Evolutionary conservation across 805 yeast genomes (phyloP), one percentile per base, ranked within the genome.

Genomic region (Metschnikowia hibisci): DNA sequence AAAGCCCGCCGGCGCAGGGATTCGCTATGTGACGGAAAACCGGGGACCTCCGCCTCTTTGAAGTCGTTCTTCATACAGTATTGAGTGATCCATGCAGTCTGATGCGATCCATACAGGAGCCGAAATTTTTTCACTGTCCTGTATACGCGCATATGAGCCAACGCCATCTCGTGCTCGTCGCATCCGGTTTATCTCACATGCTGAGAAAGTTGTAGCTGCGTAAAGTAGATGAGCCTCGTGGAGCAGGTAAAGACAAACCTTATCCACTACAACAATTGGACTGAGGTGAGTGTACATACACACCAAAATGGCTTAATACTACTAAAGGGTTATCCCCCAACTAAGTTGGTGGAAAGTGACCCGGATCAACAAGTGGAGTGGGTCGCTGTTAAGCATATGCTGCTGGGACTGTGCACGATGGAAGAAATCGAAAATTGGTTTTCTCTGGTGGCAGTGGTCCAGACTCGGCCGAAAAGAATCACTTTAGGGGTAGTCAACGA

Each of bases 401-500:
- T 30, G n/a, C 39, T 28, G n/a, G 23, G 27, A n/a, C 41, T 56
- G 13, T 31, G 79, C 7, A 55, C 74, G 0, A 60, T 77, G 43
- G 47, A 54, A 12, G 59, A 64, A 18, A 57, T 80, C 22, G 69
- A 73, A 30, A 11, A 33, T 2, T 63, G 77, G 52, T 80, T 80
- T 44, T 47, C 46, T 0, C 53, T 33, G 10, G 54, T 72, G 5
- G 49, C 46, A 1, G 44, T 47, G 5, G 32, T 57, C 1, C 40
- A 34, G 5, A 39, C 42, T 8, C 55, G 77, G 22, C 77, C 80
- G 0, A 61, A 60, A 34, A 63, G 80, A 44, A 48, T 84, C 3
- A 64, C 81, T 0, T 48, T 80, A 25, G 89, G 78, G 0, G 65
- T 84, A 6, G 72, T 77, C 2, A 80, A 77, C 51, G 74, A 74